Evolutionary conservation across 768 basidiomycete species (phyloP).

Genomic region (Rhodocollybia butyracea): DNA sequence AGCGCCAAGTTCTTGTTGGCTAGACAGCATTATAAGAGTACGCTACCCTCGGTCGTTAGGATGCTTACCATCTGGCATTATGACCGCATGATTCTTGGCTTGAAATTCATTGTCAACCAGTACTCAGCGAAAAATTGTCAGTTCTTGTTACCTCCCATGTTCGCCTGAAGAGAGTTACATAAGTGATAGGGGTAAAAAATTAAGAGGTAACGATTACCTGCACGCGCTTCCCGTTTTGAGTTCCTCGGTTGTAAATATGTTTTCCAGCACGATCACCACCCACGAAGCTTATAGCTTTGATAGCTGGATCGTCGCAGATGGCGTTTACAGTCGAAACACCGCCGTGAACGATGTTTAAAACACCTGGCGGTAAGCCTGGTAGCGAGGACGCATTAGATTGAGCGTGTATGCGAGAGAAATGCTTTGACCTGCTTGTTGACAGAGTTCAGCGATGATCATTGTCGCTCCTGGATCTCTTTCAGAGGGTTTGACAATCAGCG

Average conservation of each 20-base stretch:
- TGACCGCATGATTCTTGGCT: conserved; percentile 93
- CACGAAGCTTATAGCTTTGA: conserved; percentile 96
- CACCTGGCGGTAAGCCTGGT: conserved; percentile 76
- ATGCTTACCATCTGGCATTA: conserved; percentile 86
- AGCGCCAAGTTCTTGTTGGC: conserved; percentile 91
- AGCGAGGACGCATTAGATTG: neutral
- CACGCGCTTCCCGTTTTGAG: conserved; percentile 84
- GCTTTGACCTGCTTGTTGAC: conserved; percentile 69
- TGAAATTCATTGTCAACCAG: no score
- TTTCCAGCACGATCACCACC: conserved; percentile 91
- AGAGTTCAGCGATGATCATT: conserved; percentile 96
- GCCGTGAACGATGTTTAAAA: conserved; percentile 91
- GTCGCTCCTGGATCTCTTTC: conserved; percentile 97
- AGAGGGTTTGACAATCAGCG: conserved; percentile 91
- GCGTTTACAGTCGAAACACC: conserved; percentile 86
- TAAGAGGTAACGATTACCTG: conserved; percentile 41
- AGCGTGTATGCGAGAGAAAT: neutral
- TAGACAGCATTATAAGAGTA: conserved; percentile 21
- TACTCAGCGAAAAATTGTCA: no score
- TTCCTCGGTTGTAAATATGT: conserved; percentile 91
- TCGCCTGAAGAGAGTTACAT: conserved; percentile 29
- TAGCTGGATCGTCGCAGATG: conserved; percentile 87
- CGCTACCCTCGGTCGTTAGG: neutral
- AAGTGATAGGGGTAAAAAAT: neutral
- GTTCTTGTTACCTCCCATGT: no score